phyloP scores from a whole-genome alignment of 306 rosid species.

The Sechiopsis laciniata region DNA sequence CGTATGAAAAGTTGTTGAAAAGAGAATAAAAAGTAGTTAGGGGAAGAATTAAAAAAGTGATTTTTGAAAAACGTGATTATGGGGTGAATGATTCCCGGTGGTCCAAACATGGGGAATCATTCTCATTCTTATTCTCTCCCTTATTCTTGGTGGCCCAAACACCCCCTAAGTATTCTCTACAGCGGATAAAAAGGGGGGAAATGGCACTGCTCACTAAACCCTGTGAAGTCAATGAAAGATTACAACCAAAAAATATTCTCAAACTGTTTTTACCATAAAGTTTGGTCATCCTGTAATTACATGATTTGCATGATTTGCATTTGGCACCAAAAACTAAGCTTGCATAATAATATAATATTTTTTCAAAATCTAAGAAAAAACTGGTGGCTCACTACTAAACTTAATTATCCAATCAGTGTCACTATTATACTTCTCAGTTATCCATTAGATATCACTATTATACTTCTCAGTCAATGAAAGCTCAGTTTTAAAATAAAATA shows the following conservation, averaged over 20 bases:
- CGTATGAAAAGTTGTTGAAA: no score
- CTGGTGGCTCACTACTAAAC: background rate
- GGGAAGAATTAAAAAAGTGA: no score
- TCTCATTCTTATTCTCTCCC: no score
- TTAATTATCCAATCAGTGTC: background rate
- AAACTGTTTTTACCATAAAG: background rate
- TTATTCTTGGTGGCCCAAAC: no score
- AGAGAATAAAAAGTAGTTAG: no score
- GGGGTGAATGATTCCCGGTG: no score
- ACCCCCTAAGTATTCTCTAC: background rate
- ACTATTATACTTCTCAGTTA: no score
- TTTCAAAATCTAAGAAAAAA: background rate
- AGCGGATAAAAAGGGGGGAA: no score
- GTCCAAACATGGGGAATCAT: no score
- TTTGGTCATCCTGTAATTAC: background rate
- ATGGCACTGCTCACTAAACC: background rate
- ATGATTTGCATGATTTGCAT: background rate
- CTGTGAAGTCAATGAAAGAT: background rate
- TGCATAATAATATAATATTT: background rate
- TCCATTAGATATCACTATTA: background rate
- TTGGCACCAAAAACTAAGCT: background rate
- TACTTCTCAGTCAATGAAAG: constrained; percentile 3
- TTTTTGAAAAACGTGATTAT: no score
- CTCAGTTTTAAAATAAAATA: background rate
- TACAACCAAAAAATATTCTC: background rate